Conservation (phyloP, 2,329 filamentous ascomycete genomes). For the Beauveria sp. region DNA sequence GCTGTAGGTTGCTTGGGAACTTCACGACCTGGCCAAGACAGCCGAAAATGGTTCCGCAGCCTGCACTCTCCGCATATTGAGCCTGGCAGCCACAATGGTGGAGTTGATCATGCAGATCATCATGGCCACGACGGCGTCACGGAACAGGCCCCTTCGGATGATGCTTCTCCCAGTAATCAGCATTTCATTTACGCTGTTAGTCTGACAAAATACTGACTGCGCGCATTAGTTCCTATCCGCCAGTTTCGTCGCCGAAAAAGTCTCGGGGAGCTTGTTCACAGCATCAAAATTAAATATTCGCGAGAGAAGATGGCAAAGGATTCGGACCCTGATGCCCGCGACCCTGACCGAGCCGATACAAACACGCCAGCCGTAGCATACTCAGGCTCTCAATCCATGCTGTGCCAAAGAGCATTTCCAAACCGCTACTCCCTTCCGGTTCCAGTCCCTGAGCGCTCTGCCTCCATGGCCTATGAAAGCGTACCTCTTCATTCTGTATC, state of each 20-base stretch:
- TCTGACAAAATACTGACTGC: slow-evolving; percentile 12
- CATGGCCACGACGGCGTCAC: not conserved
- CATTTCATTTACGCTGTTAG: too few species aligned
- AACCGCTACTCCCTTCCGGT: slow-evolving; percentile 4
- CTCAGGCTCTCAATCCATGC: not conserved
- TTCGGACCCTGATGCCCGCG: not conserved
- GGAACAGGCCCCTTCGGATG: not conserved
- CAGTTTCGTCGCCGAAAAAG: slow-evolving; percentile 19
- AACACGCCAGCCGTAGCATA: not conserved
- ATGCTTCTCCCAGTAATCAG: not conserved
- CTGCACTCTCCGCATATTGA: not conserved
- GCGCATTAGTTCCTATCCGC: not conserved
- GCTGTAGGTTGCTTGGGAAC: slow-evolving; percentile 3
- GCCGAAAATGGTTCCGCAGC: slow-evolving; percentile 10
- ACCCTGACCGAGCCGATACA: not conserved
- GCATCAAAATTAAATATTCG: slow-evolving; percentile 21
- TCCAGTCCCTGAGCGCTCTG: slow-evolving; percentile 3
- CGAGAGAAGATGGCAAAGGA: slow-evolving; percentile 16
- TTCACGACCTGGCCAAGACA: slow-evolving; percentile 1
- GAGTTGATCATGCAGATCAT: not conserved
- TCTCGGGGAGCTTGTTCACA: slow-evolving; percentile 23
- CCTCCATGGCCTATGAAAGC: not conserved
- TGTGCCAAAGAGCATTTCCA: not conserved
- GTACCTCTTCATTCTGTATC: not conserved
- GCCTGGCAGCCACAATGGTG: not conserved